Conservation (phyloP, 306 rosid species). For the Casuarina glauca region DNA sequence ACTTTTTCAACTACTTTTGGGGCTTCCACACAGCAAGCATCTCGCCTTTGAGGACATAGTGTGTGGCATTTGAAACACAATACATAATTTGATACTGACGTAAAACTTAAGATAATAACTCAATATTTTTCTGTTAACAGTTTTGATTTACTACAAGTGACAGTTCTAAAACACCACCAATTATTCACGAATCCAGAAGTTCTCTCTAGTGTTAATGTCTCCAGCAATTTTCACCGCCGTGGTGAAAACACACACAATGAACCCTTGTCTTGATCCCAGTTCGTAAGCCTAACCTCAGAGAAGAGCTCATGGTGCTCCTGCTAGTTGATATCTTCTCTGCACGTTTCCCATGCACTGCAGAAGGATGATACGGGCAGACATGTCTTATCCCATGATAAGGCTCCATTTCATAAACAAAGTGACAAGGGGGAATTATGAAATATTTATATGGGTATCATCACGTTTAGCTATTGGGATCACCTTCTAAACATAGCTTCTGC, state of each 20-base stretch:
- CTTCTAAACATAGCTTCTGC: neutral
- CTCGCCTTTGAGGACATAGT: too few relatives aligned
- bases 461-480: neutral
- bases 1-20: too few relatives aligned
- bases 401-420: neutral
- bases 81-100: too few relatives aligned
- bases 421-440: neutral
- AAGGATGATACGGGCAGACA: neutral
- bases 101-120: too few relatives aligned
- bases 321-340: neutral
- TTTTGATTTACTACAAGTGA: too few relatives aligned
- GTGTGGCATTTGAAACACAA: too few relatives aligned
- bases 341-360: slow-evolving; percentile 7
- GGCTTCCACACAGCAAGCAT: too few relatives aligned
- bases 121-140: too few relatives aligned
- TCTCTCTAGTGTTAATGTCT: neutral
- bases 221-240: neutral
- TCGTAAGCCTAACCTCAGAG: neutral
- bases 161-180: too few relatives aligned
- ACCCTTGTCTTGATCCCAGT: neutral
- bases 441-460: neutral
- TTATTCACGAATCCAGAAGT: neutral
- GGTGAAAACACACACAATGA: neutral
- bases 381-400: neutral
- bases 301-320: neutral